These are phyloP conservation scores for Volvariella surrecta DNA, from an alignment of 1,284 basidiomycete species.

Conservation along the genomic window DNA sequence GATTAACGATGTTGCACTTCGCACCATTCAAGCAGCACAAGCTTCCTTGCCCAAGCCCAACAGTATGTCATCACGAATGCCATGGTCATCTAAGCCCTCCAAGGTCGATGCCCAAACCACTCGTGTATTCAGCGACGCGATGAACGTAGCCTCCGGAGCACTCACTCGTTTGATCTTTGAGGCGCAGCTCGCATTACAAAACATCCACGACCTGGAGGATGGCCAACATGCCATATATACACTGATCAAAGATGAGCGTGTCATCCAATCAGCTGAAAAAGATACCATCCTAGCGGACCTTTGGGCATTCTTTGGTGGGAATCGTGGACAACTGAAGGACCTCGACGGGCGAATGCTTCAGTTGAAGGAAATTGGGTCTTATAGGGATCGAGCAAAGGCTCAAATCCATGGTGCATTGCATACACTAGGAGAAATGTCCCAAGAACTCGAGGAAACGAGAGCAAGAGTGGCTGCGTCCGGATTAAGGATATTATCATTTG, in stretches of 20 bases:
- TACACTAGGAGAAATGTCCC: conserved; percentile 49
- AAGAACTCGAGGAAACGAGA: conserved; percentile 65
- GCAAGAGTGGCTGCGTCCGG: conserved; percentile 54
- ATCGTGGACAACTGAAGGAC: conserved; percentile 34
- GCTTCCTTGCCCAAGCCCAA: conserved; percentile 16
- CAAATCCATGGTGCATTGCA: conserved; percentile 57
- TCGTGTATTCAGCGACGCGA: conserved; percentile 48
- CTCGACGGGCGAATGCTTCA: conserved; percentile 42
- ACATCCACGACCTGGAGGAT: conserved; percentile 53
- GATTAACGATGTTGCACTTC: conserved; percentile 59
- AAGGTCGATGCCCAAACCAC: conserved; percentile 35
- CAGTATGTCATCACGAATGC: conserved; percentile 26
- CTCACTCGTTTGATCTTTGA: conserved; percentile 52
- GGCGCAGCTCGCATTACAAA: conserved; percentile 42
- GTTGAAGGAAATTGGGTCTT: conserved; percentile 43
- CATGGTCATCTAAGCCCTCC: conserved; percentile 26
- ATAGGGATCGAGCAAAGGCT: conserved; percentile 47
- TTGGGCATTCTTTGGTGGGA: conserved; percentile 62
- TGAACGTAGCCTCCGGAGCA: conserved; percentile 45
- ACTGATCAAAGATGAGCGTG: conserved; percentile 47
- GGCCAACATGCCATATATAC: conserved; percentile 47
- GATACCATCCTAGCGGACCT: conserved; percentile 51
- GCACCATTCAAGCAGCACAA: conserved; percentile 41
- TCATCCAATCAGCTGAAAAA: conserved; percentile 31
- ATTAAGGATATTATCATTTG: conserved; percentile 20